Evolutionary conservation across 2,329 filamentous ascomycete genomes (phyloP), one percentile per base, ranked within the genome.

Genomic region (Cladorrhinum sp.): DNA sequence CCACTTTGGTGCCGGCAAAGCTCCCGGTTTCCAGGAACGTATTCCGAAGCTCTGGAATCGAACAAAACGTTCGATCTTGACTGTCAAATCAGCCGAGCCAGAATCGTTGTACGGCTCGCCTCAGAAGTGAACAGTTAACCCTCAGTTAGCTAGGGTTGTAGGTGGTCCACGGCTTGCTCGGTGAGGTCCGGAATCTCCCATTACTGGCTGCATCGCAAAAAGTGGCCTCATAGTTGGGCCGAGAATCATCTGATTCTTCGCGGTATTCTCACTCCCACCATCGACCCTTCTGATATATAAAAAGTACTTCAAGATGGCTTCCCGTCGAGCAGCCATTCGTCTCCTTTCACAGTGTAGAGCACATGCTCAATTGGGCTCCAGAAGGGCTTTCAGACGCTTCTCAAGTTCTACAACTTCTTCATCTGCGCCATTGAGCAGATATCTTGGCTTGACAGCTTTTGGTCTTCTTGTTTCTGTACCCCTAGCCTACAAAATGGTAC

Each of bases 401-500:
- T 55, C 61, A 20, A 53, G 27, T 24, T 50, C 62, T 23, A 38
- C 50, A 49, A 48, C 52, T 10, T 49, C 59, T 25, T 55, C 53
- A 24, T 50, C 52, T 54, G 48, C 63, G 22, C 52, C 58, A 12
- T 62, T 58, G 20, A 45, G 50, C 9, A 63, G 60, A 38, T 66
- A 65, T 59, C 25, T 69, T 64, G 71, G 63, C 67, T 70, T 75
- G 66, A 72, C 73, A 53, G 76, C 74, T 38, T 71, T 73, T 54
- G 79, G 81, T 61, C 67, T 86, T 56, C 79, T 81, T 61, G 77
- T 85, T 65, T 76, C 81, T 50, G 77, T 79, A 24, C 77, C 81
- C 7, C 66, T 87, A 45, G 75, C 82, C 51, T 87, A 86, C 75
- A 83, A 81, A 60, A 83, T 86, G 79, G 85, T 86, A 76, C 62